Percentiles rank a stretch among this genome's conserved stretches.
phyloP scores from a whole-genome alignment of 2,329 filamentous ascomycete genomes.

The Phymatotrichopsis omnivora region DNA sequence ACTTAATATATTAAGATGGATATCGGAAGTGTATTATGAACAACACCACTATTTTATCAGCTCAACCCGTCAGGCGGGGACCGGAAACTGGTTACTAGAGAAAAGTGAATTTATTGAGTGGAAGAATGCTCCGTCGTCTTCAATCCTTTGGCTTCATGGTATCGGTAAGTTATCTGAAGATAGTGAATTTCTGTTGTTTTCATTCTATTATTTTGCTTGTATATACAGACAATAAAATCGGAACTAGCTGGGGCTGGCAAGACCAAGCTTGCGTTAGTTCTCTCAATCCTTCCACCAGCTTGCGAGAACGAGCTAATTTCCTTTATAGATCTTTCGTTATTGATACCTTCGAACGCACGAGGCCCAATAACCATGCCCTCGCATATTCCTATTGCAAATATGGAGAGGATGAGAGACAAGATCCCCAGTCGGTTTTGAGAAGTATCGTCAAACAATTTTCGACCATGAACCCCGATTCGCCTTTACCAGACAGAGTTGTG shows the following conservation, averaged over 20 bases:
- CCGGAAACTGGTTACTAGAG: slow-evolving; percentile 10
- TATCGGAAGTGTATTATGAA: slow-evolving; percentile 2
- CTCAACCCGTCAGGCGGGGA: slow-evolving; percentile 1
- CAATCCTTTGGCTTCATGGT: slow-evolving; percentile 28
- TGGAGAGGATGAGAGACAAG: slow-evolving; percentile 15
- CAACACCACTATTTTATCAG: slow-evolving; percentile 8
- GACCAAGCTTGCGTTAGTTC: slow-evolving; percentile 33
- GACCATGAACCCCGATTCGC: neutral
- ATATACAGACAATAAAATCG: too few species aligned
- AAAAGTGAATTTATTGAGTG: slow-evolving; percentile 1
- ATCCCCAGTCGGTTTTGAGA: slow-evolving; percentile 33
- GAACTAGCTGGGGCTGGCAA: slow-evolving; percentile 31
- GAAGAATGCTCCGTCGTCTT: slow-evolving; percentile 3
- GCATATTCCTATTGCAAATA: slow-evolving; percentile 37
- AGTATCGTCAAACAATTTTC: slow-evolving; percentile 29
- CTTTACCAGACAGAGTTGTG: slow-evolving; percentile 20
- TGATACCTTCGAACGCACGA: slow-evolving; percentile 21
- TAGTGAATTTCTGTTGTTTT: slow-evolving; percentile 31
- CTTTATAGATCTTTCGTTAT: slow-evolving; percentile 6
- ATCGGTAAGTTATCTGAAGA: slow-evolving; percentile 25
- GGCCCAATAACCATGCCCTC: slow-evolving; percentile 23
- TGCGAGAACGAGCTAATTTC: too few species aligned
- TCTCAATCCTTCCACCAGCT: too few species aligned
- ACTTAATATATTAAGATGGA: slow-evolving; percentile 4
- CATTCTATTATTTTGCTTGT: slow-evolving; percentile 28